phyloP scores from a whole-genome alignment of 345 rosid genomes.

The Citrus australasica region DNA sequence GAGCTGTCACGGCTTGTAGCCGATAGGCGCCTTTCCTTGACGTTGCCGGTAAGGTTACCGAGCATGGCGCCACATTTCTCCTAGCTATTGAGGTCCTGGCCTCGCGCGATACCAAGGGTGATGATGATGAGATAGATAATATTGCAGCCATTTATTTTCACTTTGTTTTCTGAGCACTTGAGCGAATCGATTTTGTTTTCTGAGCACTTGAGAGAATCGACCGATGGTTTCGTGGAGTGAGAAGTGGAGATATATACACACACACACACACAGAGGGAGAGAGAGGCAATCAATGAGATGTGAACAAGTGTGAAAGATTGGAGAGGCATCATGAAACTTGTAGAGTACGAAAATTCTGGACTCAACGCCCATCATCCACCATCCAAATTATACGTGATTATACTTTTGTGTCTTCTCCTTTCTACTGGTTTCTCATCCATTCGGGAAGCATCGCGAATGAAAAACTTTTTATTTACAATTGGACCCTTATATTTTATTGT shows the following conservation, averaged over 20 bases:
- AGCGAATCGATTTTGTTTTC: too few relatives aligned
- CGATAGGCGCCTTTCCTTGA: constrained; percentile 1
- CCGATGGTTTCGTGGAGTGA: background rate
- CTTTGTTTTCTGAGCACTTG: too few relatives aligned
- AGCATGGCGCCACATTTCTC: constrained; percentile 13
- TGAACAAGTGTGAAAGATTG: constrained; percentile 19
- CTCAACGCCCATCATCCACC: constrained; percentile 1
- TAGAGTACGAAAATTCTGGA: constrained; percentile 13
- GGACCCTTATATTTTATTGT: background rate
- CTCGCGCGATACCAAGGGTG: constrained; percentile 19
- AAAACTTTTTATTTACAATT: background rate
- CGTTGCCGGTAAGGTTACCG: constrained; percentile 25
- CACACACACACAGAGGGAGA: background rate
- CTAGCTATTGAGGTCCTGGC: background rate
- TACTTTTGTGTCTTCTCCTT: background rate
- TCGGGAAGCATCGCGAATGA: constrained; percentile 18
- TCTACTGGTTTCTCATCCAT: background rate
- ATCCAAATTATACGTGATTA: background rate
- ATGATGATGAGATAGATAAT: constrained; percentile 25
- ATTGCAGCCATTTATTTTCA: constrained; percentile 34
- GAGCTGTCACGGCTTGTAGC: constrained; percentile 29
- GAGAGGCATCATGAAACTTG: constrained; percentile 16
- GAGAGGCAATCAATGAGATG: background rate
- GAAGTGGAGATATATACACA: background rate
- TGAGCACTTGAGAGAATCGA: background rate